These are phyloP conservation scores for Tilletia caries DNA, from an alignment of 1,284 basidiomycete genomes.

Conservation along the genomic window DNA sequence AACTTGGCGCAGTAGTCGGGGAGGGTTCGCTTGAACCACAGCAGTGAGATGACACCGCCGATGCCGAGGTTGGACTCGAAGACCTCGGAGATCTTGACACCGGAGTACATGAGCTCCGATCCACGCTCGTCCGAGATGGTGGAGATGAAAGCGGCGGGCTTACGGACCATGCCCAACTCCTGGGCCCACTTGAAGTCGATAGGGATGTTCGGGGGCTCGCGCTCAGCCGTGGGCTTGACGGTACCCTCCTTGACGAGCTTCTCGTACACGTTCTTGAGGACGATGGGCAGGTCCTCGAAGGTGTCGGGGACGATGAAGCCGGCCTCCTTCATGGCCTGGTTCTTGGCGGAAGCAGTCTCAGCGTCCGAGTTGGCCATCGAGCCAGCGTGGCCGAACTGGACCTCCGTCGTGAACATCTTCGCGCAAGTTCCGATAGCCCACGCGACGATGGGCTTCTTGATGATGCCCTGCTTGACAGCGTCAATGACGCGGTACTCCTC, in stretches of 20 bases:
- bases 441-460: constrained; percentile 97
- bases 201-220: constrained; percentile 89
- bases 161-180: constrained; percentile 95
- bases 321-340: constrained; percentile 86
- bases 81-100: constrained; percentile 97
- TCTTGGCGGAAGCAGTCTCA: constrained; percentile 98
- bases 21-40: constrained; percentile 93
- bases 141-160: constrained; percentile 98
- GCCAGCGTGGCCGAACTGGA: constrained; percentile 98
- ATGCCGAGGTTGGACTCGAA: constrained; percentile 66
- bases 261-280: constrained; percentile 80
- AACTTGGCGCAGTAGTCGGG: constrained; percentile 57
- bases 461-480: constrained; percentile 86
- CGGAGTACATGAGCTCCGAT: constrained; percentile 95
- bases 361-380: constrained; percentile 95
- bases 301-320: constrained; percentile 97
- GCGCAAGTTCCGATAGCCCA: constrained; percentile 99
- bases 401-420: constrained; percentile 99
- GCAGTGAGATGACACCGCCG: constrained; percentile 89
- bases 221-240: constrained; percentile 72
- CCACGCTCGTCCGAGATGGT: constrained; percentile 99
- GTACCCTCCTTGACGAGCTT: constrained; percentile 70
- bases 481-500: constrained; percentile 99
- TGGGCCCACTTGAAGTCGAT: constrained; percentile 99
- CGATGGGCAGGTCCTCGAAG: constrained; percentile 88